Base-by-base conservation (phyloP, 495 filamentous ascomycete species). In the Neurospora tetraspora region DNA sequence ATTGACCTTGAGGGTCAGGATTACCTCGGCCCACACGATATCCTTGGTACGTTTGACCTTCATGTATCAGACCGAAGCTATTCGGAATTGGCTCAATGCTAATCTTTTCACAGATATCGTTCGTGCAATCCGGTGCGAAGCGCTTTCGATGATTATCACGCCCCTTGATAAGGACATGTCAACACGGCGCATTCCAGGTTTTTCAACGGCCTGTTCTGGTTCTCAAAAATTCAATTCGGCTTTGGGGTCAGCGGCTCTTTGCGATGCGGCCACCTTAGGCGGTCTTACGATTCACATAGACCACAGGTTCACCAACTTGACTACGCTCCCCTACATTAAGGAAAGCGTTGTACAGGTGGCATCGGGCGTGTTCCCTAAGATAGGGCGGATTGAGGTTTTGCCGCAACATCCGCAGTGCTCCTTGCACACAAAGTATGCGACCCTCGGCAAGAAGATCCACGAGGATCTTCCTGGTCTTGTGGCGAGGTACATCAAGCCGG, bases 151-250 rank as follows among this genome's bases (percentile, higher is more conserved):
- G 27, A 65, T 65, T 36, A 1, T 3, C 12, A 1, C 5, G 27
- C 10, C 53, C 12, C 5, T 65, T 8, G 1, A 16, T 1, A 8
- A 65, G 7, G 53, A 65, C 53, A 0, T 31, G 12, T 3, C 23
- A 4, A 0, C 1, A 14, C 53, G 53, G 1, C 12, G 14, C 1
- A 1, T 18, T 65, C 12, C 53, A 0, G 2, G 0, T 4, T 1
- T 18, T 34, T 0, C 1, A 31, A 65, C 12, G 14, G 53, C 1
- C 0, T 65, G 53, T 18, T 34, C 53, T 61, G 53, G 23, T 53
- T 8, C 45, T 27, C 20, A 31, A 31, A 31, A 31, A 31, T 31
- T 0, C 31, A 31, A 31, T 31, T 31, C 31, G 31, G 31, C 31
- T 31, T 31, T 31, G 31, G 31, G 31, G 31, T 31, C 31, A 31